phyloP scores from a whole-genome alignment of 2,329 filamentous ascomycete species.

The Calonectria crousiana region DNA sequence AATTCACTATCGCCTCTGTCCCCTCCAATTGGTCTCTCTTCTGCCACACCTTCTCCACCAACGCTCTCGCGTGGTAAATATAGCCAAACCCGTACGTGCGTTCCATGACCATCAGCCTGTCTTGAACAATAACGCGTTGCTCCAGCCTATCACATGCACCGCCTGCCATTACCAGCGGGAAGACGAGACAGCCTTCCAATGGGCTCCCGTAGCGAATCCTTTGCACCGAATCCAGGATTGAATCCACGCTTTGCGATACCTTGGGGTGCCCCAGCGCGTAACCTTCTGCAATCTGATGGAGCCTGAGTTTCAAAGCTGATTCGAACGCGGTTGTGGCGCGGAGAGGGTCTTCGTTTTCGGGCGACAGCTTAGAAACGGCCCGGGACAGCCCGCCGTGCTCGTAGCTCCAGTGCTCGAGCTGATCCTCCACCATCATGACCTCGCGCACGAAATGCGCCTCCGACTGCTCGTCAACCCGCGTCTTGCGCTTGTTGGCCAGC shows the following conservation, averaged over 20 bases:
- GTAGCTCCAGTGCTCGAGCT: slow-evolving; percentile 53
- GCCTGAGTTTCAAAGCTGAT: slow-evolving; percentile 54
- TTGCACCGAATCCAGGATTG: slow-evolving; percentile 52
- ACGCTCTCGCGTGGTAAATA: slow-evolving; percentile 53
- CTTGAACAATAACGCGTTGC: slow-evolving; percentile 67
- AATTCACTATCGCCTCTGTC: slow-evolving; percentile 47
- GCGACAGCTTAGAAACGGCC: slow-evolving; percentile 37
- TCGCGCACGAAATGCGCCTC: slow-evolving; percentile 47
- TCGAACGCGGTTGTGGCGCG: slow-evolving; percentile 55
- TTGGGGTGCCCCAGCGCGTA: slow-evolving; percentile 52
- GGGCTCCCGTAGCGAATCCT: slow-evolving; percentile 56
- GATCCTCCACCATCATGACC: slow-evolving; percentile 32
- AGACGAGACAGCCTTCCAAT: slow-evolving; percentile 55
- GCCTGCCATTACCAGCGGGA: slow-evolving; percentile 57
- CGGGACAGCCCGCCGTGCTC: slow-evolving; percentile 45
- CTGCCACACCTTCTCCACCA: slow-evolving; percentile 56
- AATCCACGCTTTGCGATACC: slow-evolving; percentile 48
- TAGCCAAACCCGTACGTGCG: slow-evolving; percentile 57
- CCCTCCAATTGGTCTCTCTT: slow-evolving; percentile 47
- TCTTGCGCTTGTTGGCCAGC: slow-evolving; percentile 48
- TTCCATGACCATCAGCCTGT: slow-evolving; percentile 64
- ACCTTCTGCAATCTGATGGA: slow-evolving; percentile 58
- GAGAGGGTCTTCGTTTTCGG: slow-evolving; percentile 46
- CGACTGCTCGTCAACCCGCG: slow-evolving; percentile 45
- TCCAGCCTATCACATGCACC: slow-evolving; percentile 51